These are phyloP conservation scores for Phytopythium helicoides DNA, from an alignment of 352 stramenopile species.

Conservation along the genomic window DNA sequence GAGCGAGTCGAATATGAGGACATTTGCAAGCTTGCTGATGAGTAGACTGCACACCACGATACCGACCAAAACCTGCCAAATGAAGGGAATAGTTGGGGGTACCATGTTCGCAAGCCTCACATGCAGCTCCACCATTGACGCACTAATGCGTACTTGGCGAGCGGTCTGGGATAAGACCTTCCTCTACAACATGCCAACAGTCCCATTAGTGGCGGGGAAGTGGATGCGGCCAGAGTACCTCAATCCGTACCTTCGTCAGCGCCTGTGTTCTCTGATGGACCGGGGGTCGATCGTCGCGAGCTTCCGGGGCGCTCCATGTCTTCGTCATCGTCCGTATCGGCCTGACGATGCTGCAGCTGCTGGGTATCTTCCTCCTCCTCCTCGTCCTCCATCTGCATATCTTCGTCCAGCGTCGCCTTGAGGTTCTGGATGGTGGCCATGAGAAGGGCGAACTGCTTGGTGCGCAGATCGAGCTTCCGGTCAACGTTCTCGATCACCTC, in stretches of 20 bases:
- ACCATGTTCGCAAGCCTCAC: conserved; percentile 10
- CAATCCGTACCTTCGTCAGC: conserved; percentile 14
- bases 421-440: conserved; percentile 86
- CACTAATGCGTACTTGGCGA: conserved; percentile 24
- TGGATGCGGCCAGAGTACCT: too few species aligned
- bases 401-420: conserved; percentile 74
- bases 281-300: conserved; percentile 9
- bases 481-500: conserved; percentile 55
- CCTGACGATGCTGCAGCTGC: conserved; percentile 8
- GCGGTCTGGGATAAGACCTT: conserved; percentile 5
- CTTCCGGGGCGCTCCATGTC: conserved; percentile 55
- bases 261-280: conserved; percentile 5
- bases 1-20: conserved; percentile 84
- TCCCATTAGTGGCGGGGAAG: too few species aligned
- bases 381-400: conserved; percentile 60
- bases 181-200: conserved; percentile 4
- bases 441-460: conserved; percentile 80
- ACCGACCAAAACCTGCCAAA: too few species aligned
- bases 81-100: too few species aligned
- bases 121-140: too few species aligned
- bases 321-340: conserved; percentile 47
- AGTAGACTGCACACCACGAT: conserved; percentile 11
- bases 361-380: conserved; percentile 38
- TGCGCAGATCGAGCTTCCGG: conserved; percentile 58
- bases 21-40: conserved; percentile 65